Conservation (phyloP, 805 yeast species). For the Ogataea thermomethanolica region DNA sequence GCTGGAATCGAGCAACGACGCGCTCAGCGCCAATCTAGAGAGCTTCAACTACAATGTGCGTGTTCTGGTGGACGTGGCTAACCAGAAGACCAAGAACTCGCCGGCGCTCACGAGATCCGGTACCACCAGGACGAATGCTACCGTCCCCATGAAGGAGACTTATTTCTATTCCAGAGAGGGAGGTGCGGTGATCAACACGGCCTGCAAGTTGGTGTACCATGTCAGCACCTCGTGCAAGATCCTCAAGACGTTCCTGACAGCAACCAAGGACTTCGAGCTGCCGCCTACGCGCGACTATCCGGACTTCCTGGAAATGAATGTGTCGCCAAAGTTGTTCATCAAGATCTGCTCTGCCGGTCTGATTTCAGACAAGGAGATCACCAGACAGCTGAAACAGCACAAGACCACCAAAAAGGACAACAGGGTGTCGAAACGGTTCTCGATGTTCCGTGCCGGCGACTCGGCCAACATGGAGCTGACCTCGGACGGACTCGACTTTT, state of each 20-base stretch:
- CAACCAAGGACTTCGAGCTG: constrained; percentile 66
- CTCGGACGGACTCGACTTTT: constrained; percentile 43
- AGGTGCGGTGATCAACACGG: constrained; percentile 36
- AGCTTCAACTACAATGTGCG: constrained; percentile 64
- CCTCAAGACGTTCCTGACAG: constrained; percentile 50
- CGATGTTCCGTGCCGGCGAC: constrained; percentile 49
- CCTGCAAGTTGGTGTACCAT: constrained; percentile 49
- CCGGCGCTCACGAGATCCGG: constrained; percentile 14
- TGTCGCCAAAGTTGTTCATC: constrained; percentile 60
- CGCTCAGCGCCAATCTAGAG: constrained; percentile 54
- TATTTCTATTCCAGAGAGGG: constrained; percentile 68
- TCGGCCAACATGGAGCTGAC: constrained; percentile 47
- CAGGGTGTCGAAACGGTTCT: constrained; percentile 41
- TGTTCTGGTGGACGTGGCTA: constrained; percentile 43
- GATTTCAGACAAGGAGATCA: constrained; percentile 38
- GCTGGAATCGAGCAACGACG: constrained; percentile 42
- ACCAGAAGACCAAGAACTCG: constrained; percentile 12
- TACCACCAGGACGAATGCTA: constrained; percentile 1
- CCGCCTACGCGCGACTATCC: constrained; percentile 61
- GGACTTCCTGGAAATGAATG: constrained; percentile 53
- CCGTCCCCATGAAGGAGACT: constrained; percentile 3
- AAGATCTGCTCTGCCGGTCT: constrained; percentile 59
- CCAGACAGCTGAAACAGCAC: constrained; percentile 27
- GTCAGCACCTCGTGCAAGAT: constrained; percentile 47
- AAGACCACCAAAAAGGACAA: constrained; percentile 15